A percentile compares a stretch with the other conserved stretches of the same genome.
These are phyloP conservation scores for Phylloporus scabripes DNA, from an alignment of 768 basidiomycete genomes.

Conservation along the genomic window DNA sequence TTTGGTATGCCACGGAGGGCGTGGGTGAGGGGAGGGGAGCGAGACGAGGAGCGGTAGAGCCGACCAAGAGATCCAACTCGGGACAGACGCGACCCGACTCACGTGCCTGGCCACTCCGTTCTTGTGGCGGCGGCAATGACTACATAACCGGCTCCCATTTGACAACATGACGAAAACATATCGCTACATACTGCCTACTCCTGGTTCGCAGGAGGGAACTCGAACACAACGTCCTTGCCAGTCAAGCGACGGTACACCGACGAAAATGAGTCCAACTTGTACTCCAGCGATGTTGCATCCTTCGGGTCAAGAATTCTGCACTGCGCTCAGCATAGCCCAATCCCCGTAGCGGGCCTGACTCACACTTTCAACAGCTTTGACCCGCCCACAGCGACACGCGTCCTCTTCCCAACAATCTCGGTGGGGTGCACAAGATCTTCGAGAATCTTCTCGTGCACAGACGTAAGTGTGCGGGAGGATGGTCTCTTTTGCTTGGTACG, in stretches of 20 bases:
- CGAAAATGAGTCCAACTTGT: constrained; percentile 99
- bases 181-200: constrained; percentile 44
- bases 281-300: constrained; percentile 96
- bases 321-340: constrained; percentile 13
- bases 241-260: constrained; percentile 94
- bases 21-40: constrained; percentile 35
- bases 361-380: constrained; percentile 97
- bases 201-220: constrained; percentile 77
- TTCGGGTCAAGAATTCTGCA: constrained; percentile 93
- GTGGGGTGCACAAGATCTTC: constrained; percentile 99
- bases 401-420: constrained; percentile 98
- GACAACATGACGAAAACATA: constrained; percentile 26
- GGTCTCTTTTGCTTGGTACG: constrained; percentile 95
- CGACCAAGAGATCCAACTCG: constrained; percentile 26
- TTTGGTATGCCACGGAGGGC: constrained; percentile 43
- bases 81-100: constrained; percentile 31
- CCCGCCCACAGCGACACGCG: constrained; percentile 88
- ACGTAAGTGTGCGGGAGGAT: constrained; percentile 92
- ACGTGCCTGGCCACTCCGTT: constrained; percentile 25
- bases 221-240: constrained; percentile 94
- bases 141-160: constrained; percentile 36
- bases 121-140: constrained; percentile 19
- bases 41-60: constrained; percentile 26
- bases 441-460: constrained; percentile 96
- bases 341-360: constrained; percentile 33